phyloP scores from a whole-genome alignment of 2,329 filamentous ascomycete genomes.

The Trichoderma guizhouense region DNA sequence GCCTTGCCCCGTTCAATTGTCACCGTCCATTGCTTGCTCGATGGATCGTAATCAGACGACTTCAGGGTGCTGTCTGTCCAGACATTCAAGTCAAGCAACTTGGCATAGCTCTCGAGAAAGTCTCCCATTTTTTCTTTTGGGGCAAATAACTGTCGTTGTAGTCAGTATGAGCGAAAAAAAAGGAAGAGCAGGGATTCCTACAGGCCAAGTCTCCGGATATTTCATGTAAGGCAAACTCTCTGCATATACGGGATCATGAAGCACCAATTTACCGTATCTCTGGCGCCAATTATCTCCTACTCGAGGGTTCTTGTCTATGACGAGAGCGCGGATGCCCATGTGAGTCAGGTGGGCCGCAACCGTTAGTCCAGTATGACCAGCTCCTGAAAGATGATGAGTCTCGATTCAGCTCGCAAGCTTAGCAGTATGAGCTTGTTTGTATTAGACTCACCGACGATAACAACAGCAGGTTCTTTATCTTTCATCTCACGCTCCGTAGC shows the following conservation, averaged over 20 bases:
- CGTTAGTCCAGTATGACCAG: background rate
- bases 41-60: background rate
- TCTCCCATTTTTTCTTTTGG: background rate
- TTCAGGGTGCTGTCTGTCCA: background rate
- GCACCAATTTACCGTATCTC: background rate
- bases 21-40: background rate
- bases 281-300: background rate
- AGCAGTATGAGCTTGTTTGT: background rate
- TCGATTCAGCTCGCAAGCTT: background rate
- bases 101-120: background rate
- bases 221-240: background rate
- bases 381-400: background rate
- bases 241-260: background rate
- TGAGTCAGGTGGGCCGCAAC: background rate
- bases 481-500: background rate
- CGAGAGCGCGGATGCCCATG: background rate
- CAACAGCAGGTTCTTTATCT: background rate
- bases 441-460: background rate
- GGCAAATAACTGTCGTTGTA: background rate
- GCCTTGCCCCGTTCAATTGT: background rate
- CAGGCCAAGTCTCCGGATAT: background rate
- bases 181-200: background rate
- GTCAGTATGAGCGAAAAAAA: background rate
- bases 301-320: background rate
- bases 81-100: background rate